A percentile compares a stretch with the other conserved stretches of the same genome.
Conservation (phyloP, 345 rosid species). For the Arabidopsis suecica region DNA sequence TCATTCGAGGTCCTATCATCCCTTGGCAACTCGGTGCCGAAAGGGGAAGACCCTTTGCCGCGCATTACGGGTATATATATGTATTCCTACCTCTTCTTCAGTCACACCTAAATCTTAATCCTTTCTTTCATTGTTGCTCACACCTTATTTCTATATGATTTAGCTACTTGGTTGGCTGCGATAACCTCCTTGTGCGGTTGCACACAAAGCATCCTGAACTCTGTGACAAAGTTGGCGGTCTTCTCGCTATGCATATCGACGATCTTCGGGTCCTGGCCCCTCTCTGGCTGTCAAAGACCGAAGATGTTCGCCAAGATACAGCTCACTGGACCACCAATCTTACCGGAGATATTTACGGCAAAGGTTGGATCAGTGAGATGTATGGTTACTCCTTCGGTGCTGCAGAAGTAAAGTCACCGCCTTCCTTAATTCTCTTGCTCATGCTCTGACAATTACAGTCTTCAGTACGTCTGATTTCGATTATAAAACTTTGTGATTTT, state of each 20-base stretch:
- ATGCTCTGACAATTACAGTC: not conserved
- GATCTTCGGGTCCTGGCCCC: constrained; percentile 94
- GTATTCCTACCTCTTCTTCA: not conserved
- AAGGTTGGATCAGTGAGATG: constrained; percentile 99
- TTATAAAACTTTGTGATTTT: not conserved
- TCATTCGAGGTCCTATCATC: constrained; percentile 87
- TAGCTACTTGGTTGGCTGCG: constrained; percentile 94
- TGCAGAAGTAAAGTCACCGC: constrained; percentile 68
- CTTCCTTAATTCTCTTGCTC: constrained; percentile 1
- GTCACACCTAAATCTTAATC: not conserved
- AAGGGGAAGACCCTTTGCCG: constrained; percentile 86
- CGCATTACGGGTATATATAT: constrained; percentile 95
- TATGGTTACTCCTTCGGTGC: constrained; percentile 99
- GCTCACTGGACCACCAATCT: constrained; percentile 95
- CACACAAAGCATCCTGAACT: constrained; percentile 83
- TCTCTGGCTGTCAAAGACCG: constrained; percentile 95
- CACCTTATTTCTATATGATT: constrained; percentile 1
- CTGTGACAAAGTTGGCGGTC: constrained; percentile 99
- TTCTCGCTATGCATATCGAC: constrained; percentile 95
- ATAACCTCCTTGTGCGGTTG: constrained; percentile 80
- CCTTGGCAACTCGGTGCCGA: constrained; percentile 97
- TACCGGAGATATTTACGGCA: constrained; percentile 95
- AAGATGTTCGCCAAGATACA: constrained; percentile 91
- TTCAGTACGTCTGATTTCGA: not conserved
- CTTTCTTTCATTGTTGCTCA: not conserved